Evolutionary conservation across 139 green algal species (phyloP).

Genomic region (Chlamydomonas applanata): DNA sequence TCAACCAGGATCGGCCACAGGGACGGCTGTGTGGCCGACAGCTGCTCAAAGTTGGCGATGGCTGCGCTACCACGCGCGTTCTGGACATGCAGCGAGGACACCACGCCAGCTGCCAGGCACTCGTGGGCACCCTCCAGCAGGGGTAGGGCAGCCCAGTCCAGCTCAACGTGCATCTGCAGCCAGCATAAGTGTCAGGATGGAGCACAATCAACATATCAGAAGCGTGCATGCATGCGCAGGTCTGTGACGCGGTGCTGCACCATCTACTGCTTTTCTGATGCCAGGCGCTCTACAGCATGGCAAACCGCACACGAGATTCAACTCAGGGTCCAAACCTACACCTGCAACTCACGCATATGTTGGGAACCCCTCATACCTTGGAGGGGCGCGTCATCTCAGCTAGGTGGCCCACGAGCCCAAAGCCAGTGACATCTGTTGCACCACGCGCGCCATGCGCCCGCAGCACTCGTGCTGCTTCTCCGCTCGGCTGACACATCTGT

Average conservation of each 20-base stretch:
- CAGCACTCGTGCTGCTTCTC: conserved; percentile 48
- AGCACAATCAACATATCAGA: too few relatives aligned
- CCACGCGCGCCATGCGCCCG: conserved; percentile 47
- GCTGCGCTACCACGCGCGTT: conserved; percentile 49
- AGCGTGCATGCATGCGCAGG: too few relatives aligned
- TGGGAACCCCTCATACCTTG: conserved; percentile 30
- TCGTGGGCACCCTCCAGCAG: conserved; percentile 58
- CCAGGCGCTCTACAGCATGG: too few relatives aligned
- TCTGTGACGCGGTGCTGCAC: too few relatives aligned
- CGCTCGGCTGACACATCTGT: conserved; percentile 41
- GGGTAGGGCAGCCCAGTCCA: conserved; percentile 55
- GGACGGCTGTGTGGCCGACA: background rate
- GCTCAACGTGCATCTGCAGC: conserved; percentile 20
- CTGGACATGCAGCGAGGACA: conserved; percentile 58
- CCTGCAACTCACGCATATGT: background rate
- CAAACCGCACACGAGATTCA: too few relatives aligned
- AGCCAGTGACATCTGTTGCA: conserved; percentile 92
- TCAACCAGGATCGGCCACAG: conserved; percentile 69
- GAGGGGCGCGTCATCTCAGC: conserved; percentile 68
- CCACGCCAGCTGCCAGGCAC: conserved; percentile 39
- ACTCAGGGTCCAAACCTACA: background rate
- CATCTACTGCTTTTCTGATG: too few relatives aligned
- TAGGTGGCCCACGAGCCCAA: conserved; percentile 85
- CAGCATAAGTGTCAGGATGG: too few relatives aligned
- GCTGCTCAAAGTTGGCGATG: conserved; percentile 24